Percentiles rank a stretch among this genome's conserved stretches.
These are phyloP conservation scores for Coemansia sp. DNA, from an alignment of 192 early-diverging fungal species.

Conservation along the genomic window DNA sequence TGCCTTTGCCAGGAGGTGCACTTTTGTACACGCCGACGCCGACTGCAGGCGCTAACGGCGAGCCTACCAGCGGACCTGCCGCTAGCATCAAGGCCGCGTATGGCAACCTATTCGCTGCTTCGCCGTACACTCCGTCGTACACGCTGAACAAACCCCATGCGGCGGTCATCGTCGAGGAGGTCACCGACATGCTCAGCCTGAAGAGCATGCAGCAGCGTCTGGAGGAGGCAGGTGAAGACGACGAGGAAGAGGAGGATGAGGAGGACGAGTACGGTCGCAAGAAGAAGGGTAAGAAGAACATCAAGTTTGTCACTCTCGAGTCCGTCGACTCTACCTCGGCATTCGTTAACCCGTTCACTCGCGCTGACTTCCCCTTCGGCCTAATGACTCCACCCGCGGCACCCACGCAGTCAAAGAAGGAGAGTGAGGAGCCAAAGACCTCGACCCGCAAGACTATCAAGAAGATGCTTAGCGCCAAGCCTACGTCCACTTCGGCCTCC, in stretches of 20 bases:
- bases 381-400: conserved; percentile 34
- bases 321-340: conserved; percentile 45
- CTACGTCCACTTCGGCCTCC: conserved; percentile 9
- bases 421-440: conserved; percentile 22
- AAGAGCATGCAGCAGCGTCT: conserved; percentile 48
- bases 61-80: conserved; percentile 35
- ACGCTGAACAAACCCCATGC: conserved; percentile 54
- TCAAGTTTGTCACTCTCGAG: conserved; percentile 44
- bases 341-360: conserved; percentile 49
- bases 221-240: conserved; percentile 46
- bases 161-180: conserved; percentile 49
- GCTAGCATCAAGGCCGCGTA: conserved; percentile 54
- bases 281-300: conserved; percentile 28
- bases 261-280: conserved; percentile 49
- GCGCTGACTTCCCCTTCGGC: conserved; percentile 52
- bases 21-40: conserved; percentile 52
- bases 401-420: conserved; percentile 12
- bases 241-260: conserved; percentile 19
- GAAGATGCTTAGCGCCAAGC: conserved; percentile 25
- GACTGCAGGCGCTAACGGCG: conserved; percentile 21
- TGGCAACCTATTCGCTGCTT: conserved; percentile 48
- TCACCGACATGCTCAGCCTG: conserved; percentile 45
- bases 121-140: conserved; percentile 51
- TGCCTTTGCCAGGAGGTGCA: conserved; percentile 49
- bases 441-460: conserved; percentile 41